phyloP scores from a whole-genome alignment of 306 rosid genomes.

The Glycine soja region DNA sequence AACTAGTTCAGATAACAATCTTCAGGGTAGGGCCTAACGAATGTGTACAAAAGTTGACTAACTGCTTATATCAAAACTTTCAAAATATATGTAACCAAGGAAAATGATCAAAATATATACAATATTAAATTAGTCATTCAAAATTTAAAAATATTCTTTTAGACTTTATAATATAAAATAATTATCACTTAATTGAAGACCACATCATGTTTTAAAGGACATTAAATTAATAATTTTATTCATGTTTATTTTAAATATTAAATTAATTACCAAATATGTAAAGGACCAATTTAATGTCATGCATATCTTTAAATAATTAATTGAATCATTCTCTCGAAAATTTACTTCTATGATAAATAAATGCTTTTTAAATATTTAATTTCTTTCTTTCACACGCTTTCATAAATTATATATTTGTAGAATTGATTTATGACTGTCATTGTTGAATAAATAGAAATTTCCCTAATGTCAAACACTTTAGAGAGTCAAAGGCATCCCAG shows the following conservation, averaged over 20 bases:
- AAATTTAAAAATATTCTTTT: not conserved
- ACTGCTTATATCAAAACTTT: not conserved
- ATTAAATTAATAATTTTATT: not conserved
- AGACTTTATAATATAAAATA: not conserved
- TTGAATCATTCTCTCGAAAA: not conserved
- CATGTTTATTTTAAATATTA: not conserved
- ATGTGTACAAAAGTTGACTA: not conserved
- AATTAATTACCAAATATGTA: not conserved
- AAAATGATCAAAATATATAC: not conserved
- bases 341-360: not conserved
- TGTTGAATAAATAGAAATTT: not conserved
- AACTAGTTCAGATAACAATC: not conserved
- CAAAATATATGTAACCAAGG: not conserved
- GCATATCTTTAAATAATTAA: not conserved
- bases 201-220: not conserved
- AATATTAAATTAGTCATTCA: not conserved
- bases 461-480: not conserved
- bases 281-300: not conserved
- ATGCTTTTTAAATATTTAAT: not conserved
- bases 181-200: not conserved
- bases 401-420: not conserved
- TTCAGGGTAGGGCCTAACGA: not conserved
- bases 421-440: not conserved
- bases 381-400: not conserved
- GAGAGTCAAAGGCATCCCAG: conserved; percentile 24